Percentiles rank a stretch among this genome's conserved stretches.
Conservation (phyloP, 805 yeast genomes). For the Nakazawaea wyomingensis region DNA sequence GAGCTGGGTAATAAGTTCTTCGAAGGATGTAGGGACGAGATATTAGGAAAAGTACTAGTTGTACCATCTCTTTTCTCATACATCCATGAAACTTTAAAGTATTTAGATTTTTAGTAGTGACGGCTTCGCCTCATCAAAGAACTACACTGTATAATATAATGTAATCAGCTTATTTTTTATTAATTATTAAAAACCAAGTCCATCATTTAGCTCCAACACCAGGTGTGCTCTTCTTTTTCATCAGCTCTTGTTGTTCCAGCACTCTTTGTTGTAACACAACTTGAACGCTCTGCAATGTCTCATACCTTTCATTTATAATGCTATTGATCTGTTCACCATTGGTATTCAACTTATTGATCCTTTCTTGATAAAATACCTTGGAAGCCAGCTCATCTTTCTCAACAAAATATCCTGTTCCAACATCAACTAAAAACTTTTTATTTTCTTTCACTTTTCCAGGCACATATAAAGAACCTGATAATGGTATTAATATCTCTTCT, state of each 20-base stretch:
- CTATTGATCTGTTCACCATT: constrained; percentile 72
- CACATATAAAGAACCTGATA: constrained; percentile 83
- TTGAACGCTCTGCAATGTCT: constrained; percentile 58
- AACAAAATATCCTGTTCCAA: constrained; percentile 94
- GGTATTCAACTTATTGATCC: constrained; percentile 63
- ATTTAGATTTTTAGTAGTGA: constrained; percentile 18
- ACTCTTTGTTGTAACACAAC: constrained; percentile 48
- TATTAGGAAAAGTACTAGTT: constrained; percentile 27
- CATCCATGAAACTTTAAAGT: constrained; percentile 20
- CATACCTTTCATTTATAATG: constrained; percentile 71
- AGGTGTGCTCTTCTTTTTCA: not conserved
- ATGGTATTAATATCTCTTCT: constrained; percentile 69
- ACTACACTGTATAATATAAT: not conserved
- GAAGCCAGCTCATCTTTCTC: constrained; percentile 73
- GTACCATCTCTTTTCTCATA: constrained; percentile 29
- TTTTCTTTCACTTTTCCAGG: constrained; percentile 72
- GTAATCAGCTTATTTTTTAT: not conserved
- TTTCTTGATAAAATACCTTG: constrained; percentile 61
- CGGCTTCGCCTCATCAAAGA: not conserved
- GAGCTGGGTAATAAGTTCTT: constrained; percentile 29
- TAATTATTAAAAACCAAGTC: too few relatives aligned
- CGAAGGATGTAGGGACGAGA: constrained; percentile 24
- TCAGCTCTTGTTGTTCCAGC: constrained; percentile 35
- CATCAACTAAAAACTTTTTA: constrained; percentile 78
- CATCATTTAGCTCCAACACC: not conserved